Evolutionary conservation across 2,329 filamentous ascomycete species (phyloP).

Genomic region (Stagonosporopsis vannaccii): DNA sequence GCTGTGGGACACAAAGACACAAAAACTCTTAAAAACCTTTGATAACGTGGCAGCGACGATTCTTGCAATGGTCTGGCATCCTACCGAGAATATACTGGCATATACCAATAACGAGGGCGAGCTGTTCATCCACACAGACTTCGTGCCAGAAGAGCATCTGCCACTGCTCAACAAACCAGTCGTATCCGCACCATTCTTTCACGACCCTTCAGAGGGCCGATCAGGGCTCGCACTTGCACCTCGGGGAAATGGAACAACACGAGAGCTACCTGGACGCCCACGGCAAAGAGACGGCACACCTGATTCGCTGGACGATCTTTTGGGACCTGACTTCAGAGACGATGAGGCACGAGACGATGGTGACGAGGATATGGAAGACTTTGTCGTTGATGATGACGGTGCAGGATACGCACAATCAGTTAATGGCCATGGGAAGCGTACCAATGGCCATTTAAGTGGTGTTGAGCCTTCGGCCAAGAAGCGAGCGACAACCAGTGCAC

Average conservation of each 20-base stretch:
- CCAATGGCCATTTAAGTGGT: slow-evolving; percentile 57
- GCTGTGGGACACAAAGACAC: slow-evolving; percentile 90
- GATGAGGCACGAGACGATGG: slow-evolving; percentile 56
- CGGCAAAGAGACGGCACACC: slow-evolving; percentile 65
- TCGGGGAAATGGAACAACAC: slow-evolving; percentile 62
- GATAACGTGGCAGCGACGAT: slow-evolving; percentile 78
- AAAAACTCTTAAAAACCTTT: slow-evolving; percentile 77
- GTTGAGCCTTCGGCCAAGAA: slow-evolving; percentile 58
- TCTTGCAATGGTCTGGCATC: slow-evolving; percentile 89
- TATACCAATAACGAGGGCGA: slow-evolving; percentile 94
- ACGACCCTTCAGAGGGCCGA: slow-evolving; percentile 76
- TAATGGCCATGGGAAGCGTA: slow-evolving; percentile 70
- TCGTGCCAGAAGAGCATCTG: slow-evolving; percentile 61
- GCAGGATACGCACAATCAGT: slow-evolving; percentile 78
- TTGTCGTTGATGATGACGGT: slow-evolving; percentile 94
- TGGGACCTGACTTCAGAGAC: slow-evolving; percentile 66
- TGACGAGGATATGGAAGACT: slow-evolving; percentile 68
- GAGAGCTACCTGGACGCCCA: slow-evolving; percentile 59
- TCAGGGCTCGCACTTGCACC: slow-evolving; percentile 67
- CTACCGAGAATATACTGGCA: slow-evolving; percentile 83
- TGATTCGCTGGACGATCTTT: slow-evolving; percentile 83
- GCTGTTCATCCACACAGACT: slow-evolving; percentile 84
- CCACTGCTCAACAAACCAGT: slow-evolving; percentile 59
- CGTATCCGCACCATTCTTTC: slow-evolving; percentile 85
- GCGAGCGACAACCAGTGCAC: slow-evolving; percentile 54